Conservation (phyloP, 2,329 filamentous ascomycete species). For the Calonectria montana region DNA sequence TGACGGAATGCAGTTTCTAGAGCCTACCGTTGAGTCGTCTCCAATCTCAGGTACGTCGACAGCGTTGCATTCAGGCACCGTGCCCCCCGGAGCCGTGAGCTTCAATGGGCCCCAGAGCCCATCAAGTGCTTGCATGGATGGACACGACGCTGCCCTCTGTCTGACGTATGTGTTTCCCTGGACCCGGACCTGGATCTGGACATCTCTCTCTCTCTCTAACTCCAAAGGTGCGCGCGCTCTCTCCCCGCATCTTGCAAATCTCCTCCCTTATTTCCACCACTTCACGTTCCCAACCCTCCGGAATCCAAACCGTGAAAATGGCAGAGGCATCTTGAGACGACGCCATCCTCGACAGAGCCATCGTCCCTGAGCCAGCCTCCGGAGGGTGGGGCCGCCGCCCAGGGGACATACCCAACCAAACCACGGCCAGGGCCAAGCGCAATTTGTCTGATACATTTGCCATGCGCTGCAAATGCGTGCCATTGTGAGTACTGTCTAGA, state of each 20-base stretch:
- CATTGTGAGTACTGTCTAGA: constrained; percentile 33
- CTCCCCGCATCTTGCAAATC: constrained; percentile 7
- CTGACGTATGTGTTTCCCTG: constrained; percentile 2
- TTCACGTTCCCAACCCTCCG: constrained; percentile 15
- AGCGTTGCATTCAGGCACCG: constrained; percentile 11
- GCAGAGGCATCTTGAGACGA: constrained; percentile 29
- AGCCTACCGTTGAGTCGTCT: constrained; percentile 7
- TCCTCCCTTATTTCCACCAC: constrained; percentile 20
- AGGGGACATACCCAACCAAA: constrained; percentile 28
- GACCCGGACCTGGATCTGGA: background rate
- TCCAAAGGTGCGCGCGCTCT: too few species aligned
- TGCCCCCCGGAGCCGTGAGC: background rate
- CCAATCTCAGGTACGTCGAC: constrained; percentile 15
- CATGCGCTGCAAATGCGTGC: constrained; percentile 34
- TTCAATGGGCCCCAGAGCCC: background rate
- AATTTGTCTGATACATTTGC: constrained; percentile 27
- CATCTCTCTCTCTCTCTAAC: background rate
- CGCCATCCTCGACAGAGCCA: constrained; percentile 30
- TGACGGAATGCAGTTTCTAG: constrained; percentile 7
- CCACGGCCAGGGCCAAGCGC: constrained; percentile 9
- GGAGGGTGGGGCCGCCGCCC: constrained; percentile 42
- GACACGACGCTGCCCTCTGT: constrained; percentile 2
- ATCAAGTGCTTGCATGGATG: constrained; percentile 27
- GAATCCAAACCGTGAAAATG: constrained; percentile 20
- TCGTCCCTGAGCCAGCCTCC: constrained; percentile 37